Percentiles rank a stretch among this genome's conserved stretches.
phyloP scores from a whole-genome alignment of 2,329 filamentous ascomycete genomes.

The Phaeosphaeria sp. region DNA sequence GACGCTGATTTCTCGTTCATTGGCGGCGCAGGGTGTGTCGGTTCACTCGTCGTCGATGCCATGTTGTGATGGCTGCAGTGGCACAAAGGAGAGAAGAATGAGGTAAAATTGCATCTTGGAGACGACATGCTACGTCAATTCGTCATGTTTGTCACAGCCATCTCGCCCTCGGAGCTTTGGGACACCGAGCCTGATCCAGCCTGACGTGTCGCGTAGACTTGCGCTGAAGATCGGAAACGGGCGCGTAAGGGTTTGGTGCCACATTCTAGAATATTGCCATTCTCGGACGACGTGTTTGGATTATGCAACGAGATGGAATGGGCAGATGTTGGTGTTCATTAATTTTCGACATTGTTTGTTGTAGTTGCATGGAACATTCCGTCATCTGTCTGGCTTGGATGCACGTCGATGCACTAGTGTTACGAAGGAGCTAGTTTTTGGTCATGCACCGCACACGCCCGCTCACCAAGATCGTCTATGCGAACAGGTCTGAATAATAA shows the following conservation, averaged over 20 bases:
- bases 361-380: not conserved
- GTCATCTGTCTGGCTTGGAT: not conserved
- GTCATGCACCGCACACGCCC: too few relatives aligned
- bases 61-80: not conserved
- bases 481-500: too few relatives aligned
- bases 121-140: not conserved
- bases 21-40: not conserved
- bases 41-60: not conserved
- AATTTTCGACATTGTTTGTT: not conserved
- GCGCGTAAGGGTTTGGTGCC: not conserved
- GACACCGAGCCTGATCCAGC: not conserved
- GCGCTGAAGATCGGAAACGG: not conserved
- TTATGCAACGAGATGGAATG: not conserved
- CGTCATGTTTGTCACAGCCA: not conserved
- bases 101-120: not conserved
- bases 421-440: too few relatives aligned
- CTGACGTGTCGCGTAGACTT: not conserved
- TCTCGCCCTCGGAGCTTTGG: not conserved
- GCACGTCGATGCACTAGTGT: not conserved
- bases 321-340: not conserved
- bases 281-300: not conserved
- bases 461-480: too few relatives aligned
- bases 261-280: not conserved
- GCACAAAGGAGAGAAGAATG: not conserved
- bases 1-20: not conserved